phyloP scores from a whole-genome alignment of 345 rosid genomes.

The Aethionema arabicum region DNA sequence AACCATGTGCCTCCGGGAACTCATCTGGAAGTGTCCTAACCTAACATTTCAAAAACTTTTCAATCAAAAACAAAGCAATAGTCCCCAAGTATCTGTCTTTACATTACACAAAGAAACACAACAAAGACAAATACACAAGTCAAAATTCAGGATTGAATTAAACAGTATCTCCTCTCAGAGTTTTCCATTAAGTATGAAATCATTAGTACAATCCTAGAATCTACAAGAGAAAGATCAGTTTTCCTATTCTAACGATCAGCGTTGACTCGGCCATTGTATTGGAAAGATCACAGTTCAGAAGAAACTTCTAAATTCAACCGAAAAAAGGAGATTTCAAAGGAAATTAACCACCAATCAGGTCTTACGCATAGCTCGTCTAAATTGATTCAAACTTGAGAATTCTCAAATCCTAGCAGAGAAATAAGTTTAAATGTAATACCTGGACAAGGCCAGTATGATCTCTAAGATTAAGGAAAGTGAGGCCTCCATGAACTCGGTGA shows the following conservation, averaged over 20 bases:
- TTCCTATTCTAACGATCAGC: no score
- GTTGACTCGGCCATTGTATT: no score
- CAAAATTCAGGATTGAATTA: neutral
- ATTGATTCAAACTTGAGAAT: neutral
- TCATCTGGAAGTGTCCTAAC: conserved; percentile 77
- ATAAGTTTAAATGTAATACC: conserved; percentile 37
- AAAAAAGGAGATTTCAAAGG: no score
- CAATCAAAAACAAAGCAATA: conserved; percentile 8
- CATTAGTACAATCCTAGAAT: neutral
- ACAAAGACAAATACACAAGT: neutral
- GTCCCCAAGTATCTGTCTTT: conserved; percentile 9
- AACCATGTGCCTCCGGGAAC: conserved; percentile 75
- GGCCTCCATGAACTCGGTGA: conserved; percentile 86
- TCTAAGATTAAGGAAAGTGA: conserved; percentile 88
- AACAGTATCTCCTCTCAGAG: neutral
- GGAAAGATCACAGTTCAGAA: no score
- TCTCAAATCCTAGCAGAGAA: neutral
- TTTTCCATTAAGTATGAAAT: neutral
- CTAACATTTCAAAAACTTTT: conserved; percentile 38
- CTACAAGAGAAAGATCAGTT: no score
- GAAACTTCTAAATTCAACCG: no score
- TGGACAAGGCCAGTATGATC: conserved; percentile 95
- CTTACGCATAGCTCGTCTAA: no score
- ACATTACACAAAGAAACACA: neutral
- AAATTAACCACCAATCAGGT: no score